phyloP scores from a whole-genome alignment of 1,284 basidiomycete species.

The Austroboletus niveus region DNA sequence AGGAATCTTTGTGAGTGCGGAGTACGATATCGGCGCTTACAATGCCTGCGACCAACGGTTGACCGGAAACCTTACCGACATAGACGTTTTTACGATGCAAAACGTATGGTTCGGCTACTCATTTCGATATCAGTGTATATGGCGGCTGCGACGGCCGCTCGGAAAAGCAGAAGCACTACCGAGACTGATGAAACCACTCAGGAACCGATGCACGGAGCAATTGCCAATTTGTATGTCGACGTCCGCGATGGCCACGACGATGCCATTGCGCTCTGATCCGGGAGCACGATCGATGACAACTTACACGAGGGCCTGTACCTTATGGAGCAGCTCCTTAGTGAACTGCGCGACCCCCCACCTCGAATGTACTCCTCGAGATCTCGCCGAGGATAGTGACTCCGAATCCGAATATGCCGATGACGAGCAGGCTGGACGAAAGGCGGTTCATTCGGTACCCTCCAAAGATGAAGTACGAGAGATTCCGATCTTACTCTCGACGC shows the following conservation, averaged over 20 bases:
- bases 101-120: background rate
- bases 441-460: background rate
- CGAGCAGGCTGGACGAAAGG: no score
- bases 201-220: no score
- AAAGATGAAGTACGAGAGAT: background rate
- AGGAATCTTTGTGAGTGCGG: no score
- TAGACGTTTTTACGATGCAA: no score
- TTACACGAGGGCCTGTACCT: slow-evolving; percentile 6
- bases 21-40: no score
- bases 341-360: slow-evolving; percentile 12
- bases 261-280: no score
- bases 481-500: slow-evolving; percentile 6
- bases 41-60: no score
- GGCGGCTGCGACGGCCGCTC: background rate
- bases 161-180: no score
- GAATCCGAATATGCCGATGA: background rate
- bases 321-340: slow-evolving; percentile 18
- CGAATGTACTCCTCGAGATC: slow-evolving; percentile 7
- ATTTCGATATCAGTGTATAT: background rate
- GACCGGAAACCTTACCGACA: no score
- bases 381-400: slow-evolving; percentile 12
- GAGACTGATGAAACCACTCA: background rate
- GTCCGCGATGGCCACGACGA: background rate
- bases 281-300: background rate
- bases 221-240: background rate